phyloP scores from a whole-genome alignment of 83 land plant species.

The Thuja plicata region DNA sequence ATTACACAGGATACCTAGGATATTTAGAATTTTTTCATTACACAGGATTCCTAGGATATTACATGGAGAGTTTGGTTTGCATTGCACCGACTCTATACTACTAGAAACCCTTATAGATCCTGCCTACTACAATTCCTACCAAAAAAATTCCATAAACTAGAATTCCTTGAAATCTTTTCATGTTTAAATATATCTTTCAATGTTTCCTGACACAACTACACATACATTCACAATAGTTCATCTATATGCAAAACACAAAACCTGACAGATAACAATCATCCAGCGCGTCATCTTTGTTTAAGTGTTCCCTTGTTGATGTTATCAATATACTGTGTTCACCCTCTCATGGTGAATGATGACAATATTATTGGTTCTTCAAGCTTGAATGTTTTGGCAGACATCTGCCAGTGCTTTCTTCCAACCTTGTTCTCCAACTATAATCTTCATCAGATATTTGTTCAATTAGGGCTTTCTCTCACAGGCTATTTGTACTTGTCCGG shows the following conservation, averaged over 20 bases:
- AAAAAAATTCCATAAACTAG: too few species aligned
- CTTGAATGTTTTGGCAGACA: background rate
- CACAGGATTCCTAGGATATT: background rate
- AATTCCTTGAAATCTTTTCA: background rate
- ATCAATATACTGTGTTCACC: background rate
- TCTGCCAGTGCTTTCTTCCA: background rate
- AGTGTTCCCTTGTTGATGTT: background rate
- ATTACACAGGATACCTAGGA: too few species aligned
- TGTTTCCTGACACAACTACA: background rate
- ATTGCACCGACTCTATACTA: background rate
- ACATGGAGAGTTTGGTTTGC: background rate
- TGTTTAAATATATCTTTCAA: background rate
- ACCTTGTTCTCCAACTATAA: background rate
- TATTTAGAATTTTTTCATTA: background rate
- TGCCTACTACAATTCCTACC: background rate
- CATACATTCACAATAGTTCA: background rate
- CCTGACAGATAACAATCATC: background rate
- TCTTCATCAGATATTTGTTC: background rate
- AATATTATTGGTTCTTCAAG: background rate
- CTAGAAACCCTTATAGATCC: background rate
- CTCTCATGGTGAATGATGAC: background rate
- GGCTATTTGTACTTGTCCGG: too few species aligned
- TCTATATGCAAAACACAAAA: background rate
- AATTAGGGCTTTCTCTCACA: too few species aligned
- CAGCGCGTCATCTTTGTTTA: background rate